Evolutionary conservation across 139 green algal species (phyloP).

Genomic region (Astrephomene gubernaculifera): DNA sequence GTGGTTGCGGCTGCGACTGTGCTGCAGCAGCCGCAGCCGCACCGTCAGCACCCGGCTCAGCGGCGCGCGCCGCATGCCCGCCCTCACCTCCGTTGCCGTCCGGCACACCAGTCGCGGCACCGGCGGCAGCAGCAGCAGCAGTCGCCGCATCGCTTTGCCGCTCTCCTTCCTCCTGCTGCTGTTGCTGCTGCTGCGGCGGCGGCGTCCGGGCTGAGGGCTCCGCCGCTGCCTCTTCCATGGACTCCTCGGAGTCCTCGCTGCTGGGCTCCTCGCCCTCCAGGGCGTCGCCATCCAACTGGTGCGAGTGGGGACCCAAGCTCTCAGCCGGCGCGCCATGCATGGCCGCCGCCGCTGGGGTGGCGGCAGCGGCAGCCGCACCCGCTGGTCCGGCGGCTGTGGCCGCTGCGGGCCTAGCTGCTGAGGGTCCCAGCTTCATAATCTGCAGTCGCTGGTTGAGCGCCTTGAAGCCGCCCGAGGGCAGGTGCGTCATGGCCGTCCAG

Average conservation of each 20-base stretch:
- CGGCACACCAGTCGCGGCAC: background rate
- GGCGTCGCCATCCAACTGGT: background rate
- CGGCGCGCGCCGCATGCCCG: background rate
- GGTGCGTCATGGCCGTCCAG: slow-evolving; percentile 42
- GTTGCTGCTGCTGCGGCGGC: background rate
- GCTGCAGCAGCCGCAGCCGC: background rate
- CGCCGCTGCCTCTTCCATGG: background rate
- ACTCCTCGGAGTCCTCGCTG: background rate
- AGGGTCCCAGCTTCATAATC: slow-evolving; percentile 27
- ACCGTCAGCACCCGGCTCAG: too few species aligned
- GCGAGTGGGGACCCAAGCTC: background rate
- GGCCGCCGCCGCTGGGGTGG: background rate
- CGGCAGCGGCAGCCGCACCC: background rate
- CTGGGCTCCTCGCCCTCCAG: background rate
- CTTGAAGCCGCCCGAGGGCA: slow-evolving; percentile 41
- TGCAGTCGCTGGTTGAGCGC: slow-evolving; percentile 38
- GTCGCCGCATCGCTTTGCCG: background rate
- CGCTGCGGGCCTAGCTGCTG: background rate
- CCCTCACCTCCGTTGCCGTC: background rate
- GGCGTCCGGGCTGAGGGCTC: background rate
- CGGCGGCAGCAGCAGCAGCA: background rate
- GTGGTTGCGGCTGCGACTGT: background rate
- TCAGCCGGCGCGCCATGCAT: background rate
- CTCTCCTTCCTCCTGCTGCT: background rate
- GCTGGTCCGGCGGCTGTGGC: background rate